Base-by-base conservation (phyloP, 306 rosid genomes). In the Pterocarpus macrocarpus region DNA sequence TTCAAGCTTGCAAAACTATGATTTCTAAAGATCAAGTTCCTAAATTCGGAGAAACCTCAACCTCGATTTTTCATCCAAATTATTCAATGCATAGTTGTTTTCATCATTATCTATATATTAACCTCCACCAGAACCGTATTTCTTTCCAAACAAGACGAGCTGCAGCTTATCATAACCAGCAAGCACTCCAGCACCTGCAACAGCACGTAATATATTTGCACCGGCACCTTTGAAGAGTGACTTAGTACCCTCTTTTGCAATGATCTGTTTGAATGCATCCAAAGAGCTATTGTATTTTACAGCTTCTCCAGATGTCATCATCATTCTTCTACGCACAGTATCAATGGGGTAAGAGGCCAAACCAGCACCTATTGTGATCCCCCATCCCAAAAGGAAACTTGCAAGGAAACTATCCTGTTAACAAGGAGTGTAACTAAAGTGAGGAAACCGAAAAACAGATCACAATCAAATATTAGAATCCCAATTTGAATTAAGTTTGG, bases 301-400 rank as follows among this genome's bases (percentile, higher is more conserved):
- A 58, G 95, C 97, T 89, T 94, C 98, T 38, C 98, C 98, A n/a
- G 98, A 94, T 55, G 98, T 94, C 97, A 91, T 94, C 98, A 94
- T 94, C 98, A 91, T 94, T 76, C 98, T 90, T 91, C 97, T 91
- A 39, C 98, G 95, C 59, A 94, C 91, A 10, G 97, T 94, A 62
- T 94, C 98, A 14, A 89, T 79, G 13, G 98, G 98, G 85, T 94
- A 94, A 66, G 97, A 89, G 53, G 97, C 95, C 86, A 94, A 82
- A 65, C 95, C 94, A 50, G 98, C 97, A 76, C 97, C 94, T 45
- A 94, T 92, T 4, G 97, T 94, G 81, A 94, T 92, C 13, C 86
- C 94, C 97, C 97, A 92, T 79, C 97, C 98, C 84, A 94, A 84
- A 65, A 92, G 75, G 88, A 94, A 94, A 83, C 98, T 94, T 45